phyloP scores from a whole-genome alignment of 106 monocot species.

The Acorus gramineus region DNA sequence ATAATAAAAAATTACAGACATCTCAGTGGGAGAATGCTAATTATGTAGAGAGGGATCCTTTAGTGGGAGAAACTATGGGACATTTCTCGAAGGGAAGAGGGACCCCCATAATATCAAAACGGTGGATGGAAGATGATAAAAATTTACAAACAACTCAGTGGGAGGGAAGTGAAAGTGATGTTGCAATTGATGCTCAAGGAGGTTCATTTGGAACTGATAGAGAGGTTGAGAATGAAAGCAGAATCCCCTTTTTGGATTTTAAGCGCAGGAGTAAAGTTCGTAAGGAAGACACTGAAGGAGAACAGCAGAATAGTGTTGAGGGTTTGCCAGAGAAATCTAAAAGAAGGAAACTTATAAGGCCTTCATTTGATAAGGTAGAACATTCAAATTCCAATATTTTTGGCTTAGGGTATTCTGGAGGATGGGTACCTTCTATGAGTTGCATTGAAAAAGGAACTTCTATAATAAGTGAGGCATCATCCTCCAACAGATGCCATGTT shows the following conservation, averaged over 20 bases:
- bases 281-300: neutral
- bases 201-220: no score
- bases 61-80: slow-evolving; percentile 3
- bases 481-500: no score
- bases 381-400: no score
- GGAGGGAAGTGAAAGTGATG: neutral
- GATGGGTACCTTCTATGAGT: no score
- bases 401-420: no score
- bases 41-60: neutral
- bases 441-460: no score
- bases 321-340: neutral
- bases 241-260: slow-evolving; percentile 8
- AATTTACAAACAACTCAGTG: neutral
- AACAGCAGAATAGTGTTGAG: neutral
- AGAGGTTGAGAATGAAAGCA: neutral
- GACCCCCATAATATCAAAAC: neutral
- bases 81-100: slow-evolving; percentile 5
- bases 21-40: no score
- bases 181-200: neutral
- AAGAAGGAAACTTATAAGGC: slow-evolving; percentile 17
- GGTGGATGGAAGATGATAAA: neutral
- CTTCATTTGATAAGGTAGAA: slow-evolving; percentile 5
- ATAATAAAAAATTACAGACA: neutral
- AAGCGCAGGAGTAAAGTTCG: slow-evolving; percentile 15
- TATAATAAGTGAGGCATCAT: no score